A percentile compares a stretch with the other conserved stretches of the same genome.
phyloP scores from a whole-genome alignment of 2,329 filamentous ascomycete genomes.

The Alternaria solani region DNA sequence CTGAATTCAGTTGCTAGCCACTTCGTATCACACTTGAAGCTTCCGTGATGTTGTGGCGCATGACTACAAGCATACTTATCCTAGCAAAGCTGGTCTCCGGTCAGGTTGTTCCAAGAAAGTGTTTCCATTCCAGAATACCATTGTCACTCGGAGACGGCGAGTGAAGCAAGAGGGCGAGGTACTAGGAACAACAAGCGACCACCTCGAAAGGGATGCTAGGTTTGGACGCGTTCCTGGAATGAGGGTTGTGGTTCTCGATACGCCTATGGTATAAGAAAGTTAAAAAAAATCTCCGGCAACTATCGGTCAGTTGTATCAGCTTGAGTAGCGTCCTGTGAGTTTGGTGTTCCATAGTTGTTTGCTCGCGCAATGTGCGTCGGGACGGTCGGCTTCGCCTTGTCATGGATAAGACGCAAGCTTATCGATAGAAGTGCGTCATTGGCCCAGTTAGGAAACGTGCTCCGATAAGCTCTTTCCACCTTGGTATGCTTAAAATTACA shows the following conservation, averaged over 20 bases:
- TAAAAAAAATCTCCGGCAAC: neutral
- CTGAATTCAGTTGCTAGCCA: neutral
- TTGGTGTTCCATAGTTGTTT: neutral
- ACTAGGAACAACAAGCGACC: neutral
- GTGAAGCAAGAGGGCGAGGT: neutral
- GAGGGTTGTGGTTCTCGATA: neutral
- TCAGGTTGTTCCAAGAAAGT: neutral
- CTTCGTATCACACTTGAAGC: neutral
- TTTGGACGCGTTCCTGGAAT: neutral
- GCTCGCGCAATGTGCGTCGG: neutral
- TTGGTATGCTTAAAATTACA: neutral
- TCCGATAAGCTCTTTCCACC: neutral
- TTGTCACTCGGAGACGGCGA: neutral
- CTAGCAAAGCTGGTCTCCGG: neutral
- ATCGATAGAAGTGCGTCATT: neutral
- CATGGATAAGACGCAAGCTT: neutral
- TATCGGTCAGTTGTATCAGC: neutral
- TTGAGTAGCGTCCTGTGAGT: neutral
- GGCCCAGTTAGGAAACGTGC: neutral
- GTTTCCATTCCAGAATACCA: neutral
- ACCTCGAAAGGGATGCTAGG: neutral
- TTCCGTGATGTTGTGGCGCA: neutral
- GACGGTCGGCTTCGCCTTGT: neutral
- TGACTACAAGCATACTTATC: neutral
- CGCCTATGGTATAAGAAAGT: neutral